These are phyloP conservation scores for Lichtheimia corymbifera DNA, from an alignment of 371 early-diverging fungal genomes.

Conservation along the genomic window DNA sequence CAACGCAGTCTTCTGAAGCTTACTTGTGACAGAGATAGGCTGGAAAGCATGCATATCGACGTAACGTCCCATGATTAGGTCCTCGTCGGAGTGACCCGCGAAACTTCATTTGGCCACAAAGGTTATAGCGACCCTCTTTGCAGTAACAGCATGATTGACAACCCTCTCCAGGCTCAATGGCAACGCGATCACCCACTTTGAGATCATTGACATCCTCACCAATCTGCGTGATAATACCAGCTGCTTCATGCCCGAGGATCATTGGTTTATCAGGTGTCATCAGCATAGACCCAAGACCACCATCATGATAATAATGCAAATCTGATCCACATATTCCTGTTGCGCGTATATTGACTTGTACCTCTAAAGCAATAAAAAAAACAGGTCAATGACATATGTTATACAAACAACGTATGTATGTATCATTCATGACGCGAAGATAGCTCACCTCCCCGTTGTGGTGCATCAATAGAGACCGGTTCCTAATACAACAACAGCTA, in stretches of 20 bases:
- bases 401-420: neutral
- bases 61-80: conserved; percentile 19
- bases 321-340: conserved; percentile 33
- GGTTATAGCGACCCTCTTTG: conserved; percentile 24
- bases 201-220: conserved; percentile 31
- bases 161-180: conserved; percentile 28
- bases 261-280: conserved; percentile 19
- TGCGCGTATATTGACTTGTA: conserved; percentile 21
- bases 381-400: no score
- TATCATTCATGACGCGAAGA: neutral
- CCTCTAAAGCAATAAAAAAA: conserved; percentile 8
- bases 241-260: conserved; percentile 45
- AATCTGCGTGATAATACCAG: conserved; percentile 39
- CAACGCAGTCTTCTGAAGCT: neutral
- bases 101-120: conserved; percentile 34
- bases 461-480: conserved; percentile 8
- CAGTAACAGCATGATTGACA: conserved; percentile 24
- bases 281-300: conserved; percentile 11
- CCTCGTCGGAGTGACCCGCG: conserved; percentile 23
- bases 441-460: conserved; percentile 13
- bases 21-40: conserved; percentile 16
- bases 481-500: conserved; percentile 10
- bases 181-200: conserved; percentile 30
- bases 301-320: conserved; percentile 25
- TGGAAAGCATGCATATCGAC: conserved; percentile 12